phyloP scores from a whole-genome alignment of 192 early-diverging fungal species.

The Coemansia sp. region DNA sequence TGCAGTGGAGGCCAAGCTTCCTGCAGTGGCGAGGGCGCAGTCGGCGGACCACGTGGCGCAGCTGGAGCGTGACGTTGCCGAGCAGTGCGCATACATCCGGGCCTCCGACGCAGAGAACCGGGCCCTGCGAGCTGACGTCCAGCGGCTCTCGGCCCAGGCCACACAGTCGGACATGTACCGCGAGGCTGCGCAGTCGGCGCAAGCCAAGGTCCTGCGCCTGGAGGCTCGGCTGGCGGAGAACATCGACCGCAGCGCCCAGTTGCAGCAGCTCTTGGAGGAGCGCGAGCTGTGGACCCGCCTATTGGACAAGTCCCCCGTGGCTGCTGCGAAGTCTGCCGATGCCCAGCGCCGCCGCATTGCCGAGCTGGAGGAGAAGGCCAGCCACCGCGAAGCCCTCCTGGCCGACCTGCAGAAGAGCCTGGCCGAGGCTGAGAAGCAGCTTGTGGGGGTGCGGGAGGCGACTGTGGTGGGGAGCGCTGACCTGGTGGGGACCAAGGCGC shows the following conservation, averaged over 20 bases:
- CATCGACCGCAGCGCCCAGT: constrained; percentile 41
- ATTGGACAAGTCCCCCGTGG: constrained; percentile 37
- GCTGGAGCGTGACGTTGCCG: constrained; percentile 49
- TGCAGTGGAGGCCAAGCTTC: neutral
- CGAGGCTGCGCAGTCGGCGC: constrained; percentile 35
- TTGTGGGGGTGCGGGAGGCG: neutral
- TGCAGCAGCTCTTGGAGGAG: constrained; percentile 43
- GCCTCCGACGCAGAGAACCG: constrained; percentile 56
- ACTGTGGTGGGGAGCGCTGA: neutral
- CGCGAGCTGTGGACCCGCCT: constrained; percentile 49
- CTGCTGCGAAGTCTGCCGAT: constrained; percentile 22
- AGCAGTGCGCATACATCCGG: constrained; percentile 58
- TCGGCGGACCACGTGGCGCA: constrained; percentile 24
- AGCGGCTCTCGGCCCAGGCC: constrained; percentile 48
- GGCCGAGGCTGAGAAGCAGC: neutral
- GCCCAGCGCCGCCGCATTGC: constrained; percentile 19
- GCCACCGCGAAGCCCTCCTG: constrained; percentile 15
- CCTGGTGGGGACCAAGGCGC: neutral
- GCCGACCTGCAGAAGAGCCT: neutral
- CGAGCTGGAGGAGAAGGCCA: constrained; percentile 6
- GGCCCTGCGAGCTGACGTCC: constrained; percentile 54
- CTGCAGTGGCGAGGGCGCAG: constrained; percentile 9
- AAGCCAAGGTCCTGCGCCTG: constrained; percentile 58
- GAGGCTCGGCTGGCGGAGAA: constrained; percentile 40
- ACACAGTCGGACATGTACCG: constrained; percentile 54